Evolutionary conservation across 1,284 basidiomycete genomes (phyloP).

Genomic region (Ustilago hordei): DNA sequence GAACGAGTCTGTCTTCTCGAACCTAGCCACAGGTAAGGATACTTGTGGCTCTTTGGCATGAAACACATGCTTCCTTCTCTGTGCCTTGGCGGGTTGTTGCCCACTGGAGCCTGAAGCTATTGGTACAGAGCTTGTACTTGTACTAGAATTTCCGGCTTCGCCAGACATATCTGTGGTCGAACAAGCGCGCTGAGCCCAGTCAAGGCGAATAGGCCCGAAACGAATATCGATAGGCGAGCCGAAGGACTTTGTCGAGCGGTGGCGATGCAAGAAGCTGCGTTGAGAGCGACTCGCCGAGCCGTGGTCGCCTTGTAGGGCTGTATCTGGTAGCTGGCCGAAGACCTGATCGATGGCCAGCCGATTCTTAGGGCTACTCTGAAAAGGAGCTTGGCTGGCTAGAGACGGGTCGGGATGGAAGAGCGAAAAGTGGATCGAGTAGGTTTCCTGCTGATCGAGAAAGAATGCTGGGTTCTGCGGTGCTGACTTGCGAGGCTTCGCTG

Average conservation of each 20-base stretch:
- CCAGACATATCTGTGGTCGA: neutral
- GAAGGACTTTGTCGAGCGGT: slow-evolving; percentile 32
- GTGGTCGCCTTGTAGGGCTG: slow-evolving; percentile 37
- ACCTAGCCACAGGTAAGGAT: slow-evolving; percentile 44
- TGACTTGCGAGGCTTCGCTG: slow-evolving; percentile 33
- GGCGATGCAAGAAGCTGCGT: slow-evolving; percentile 23
- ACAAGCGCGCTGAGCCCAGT: slow-evolving; percentile 46
- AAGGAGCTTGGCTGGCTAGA: slow-evolving; percentile 18
- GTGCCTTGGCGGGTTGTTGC: slow-evolving; percentile 6
- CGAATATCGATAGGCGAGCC: slow-evolving; percentile 52
- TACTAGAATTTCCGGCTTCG: slow-evolving; percentile 3
- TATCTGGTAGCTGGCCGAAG: slow-evolving; percentile 30
- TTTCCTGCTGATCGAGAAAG: slow-evolving; percentile 41
- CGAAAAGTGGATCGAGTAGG: slow-evolving; percentile 46
- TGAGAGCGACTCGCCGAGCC: slow-evolving; percentile 18
- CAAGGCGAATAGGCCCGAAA: slow-evolving; percentile 56
- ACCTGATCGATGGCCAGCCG: slow-evolving; percentile 15
- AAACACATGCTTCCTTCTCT: slow-evolving; percentile 35
- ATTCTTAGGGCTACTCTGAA: slow-evolving; percentile 13
- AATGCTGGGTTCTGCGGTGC: slow-evolving; percentile 22
- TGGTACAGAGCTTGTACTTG: slow-evolving; percentile 11
- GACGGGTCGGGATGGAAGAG: slow-evolving; percentile 32
- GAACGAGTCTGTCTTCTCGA: slow-evolving; percentile 58
- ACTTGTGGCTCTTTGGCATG: slow-evolving; percentile 45
- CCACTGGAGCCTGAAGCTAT: slow-evolving; percentile 6